Base-by-base conservation (phyloP, 345 rosid species). In the Lepidium sativum region DNA sequence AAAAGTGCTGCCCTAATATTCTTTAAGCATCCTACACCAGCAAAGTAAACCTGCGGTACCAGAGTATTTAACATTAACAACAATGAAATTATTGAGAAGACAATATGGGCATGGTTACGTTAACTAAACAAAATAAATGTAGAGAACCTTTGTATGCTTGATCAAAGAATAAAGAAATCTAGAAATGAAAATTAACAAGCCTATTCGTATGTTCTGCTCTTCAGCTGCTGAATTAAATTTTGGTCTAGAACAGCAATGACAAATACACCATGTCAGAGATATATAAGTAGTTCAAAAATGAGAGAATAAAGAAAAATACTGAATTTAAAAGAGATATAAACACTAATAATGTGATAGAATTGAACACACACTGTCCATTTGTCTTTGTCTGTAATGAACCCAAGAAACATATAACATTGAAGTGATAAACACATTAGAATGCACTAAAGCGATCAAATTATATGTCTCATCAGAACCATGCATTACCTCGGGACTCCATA, bases 401-500 rank as follows among this genome's bases (percentile, higher is more conserved):
- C 14, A 23, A 32, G 38, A 27, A 35, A 54, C 50, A 54, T 34
- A 20, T 18, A 34, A 27, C 13, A 43, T 23, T 17, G 14, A 35
- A 57, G 65, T 41, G 20, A 39, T 33, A 56, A 50, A 50, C 37
- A 65, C 45, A 39, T 65, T 55, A 40, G 35, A 51, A 60, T 73
- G 44, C 49, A 73, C 47, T 23, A 29, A 14, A 54, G 69, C 33
- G 47, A 35, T 53, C 33, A 49, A 53, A 53, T 37, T 9, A 11
- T 44, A 9, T 43, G 52, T 31, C 53, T 32, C 34, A 40, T 44
- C 55, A 65, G 62, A 54, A 60, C 25, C 57, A 74, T 23, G 33
- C 58, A 33, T 52, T 68, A 89, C 98, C 98, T 92, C 98, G 8
- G 98, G 98, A 83, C 98, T 92, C 97, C 97, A 92, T 29, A 92